Evolutionary conservation across 2,329 filamentous ascomycete genomes (phyloP).

Genomic region (Curvularia spicifera): DNA sequence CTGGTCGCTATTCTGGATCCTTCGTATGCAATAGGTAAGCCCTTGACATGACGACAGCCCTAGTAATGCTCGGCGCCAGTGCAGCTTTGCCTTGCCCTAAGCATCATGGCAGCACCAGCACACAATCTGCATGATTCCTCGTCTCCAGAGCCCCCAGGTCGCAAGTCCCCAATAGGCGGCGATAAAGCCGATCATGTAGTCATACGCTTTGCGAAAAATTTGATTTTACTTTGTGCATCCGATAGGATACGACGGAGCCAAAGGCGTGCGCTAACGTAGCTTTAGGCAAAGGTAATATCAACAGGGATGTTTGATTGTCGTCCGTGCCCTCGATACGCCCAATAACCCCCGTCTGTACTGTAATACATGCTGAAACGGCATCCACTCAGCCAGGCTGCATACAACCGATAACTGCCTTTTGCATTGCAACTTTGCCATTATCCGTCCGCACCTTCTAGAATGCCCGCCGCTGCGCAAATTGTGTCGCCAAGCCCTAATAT

Average conservation of each 20-base stretch:
- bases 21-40: not conserved
- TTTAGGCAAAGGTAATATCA: conserved; percentile 18
- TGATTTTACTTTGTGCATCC: conserved; percentile 21
- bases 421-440: not conserved
- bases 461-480: not conserved
- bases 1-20: not conserved
- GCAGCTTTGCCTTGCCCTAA: too few relatives aligned
- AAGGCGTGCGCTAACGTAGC: conserved; percentile 17
- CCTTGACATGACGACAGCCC: not conserved
- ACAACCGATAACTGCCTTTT: conserved; percentile 2
- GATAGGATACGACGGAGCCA: conserved; percentile 10
- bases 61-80: too few relatives aligned
- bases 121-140: not conserved
- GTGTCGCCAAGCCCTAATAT: not conserved
- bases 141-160: not conserved
- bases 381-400: not conserved
- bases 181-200: not conserved
- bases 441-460: too few relatives aligned
- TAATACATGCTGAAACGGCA: not conserved
- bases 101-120: too few relatives aligned
- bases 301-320: conserved; percentile 15
- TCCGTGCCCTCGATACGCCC: conserved; percentile 7
- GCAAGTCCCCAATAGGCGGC: not conserved
- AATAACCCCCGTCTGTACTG: not conserved
- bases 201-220: not conserved